These are phyloP conservation scores for Anacardium occidentale DNA, from an alignment of 345 rosid genomes.

Conservation along the genomic window DNA sequence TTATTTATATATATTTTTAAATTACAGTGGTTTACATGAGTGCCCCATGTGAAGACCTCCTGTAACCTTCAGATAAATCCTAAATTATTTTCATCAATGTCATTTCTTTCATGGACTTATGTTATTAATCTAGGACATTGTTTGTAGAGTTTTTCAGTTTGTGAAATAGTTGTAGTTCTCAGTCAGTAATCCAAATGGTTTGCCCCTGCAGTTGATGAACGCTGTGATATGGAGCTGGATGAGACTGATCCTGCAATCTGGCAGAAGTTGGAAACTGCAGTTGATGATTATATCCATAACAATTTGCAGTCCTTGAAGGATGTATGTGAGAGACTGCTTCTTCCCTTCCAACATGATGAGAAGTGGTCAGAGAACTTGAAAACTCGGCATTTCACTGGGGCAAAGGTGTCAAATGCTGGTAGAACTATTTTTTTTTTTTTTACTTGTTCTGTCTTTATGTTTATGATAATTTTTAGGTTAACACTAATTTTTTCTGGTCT, in stretches of 20 bases:
- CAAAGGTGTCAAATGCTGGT: constrained; percentile 49
- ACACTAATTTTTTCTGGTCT: constrained; percentile 30
- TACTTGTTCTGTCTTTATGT: constrained; percentile 1
- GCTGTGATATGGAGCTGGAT: constrained; percentile 96
- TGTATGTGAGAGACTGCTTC: constrained; percentile 66
- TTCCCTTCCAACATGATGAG: constrained; percentile 80
- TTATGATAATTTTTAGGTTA: constrained; percentile 18
- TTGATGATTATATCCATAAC: constrained; percentile 69
- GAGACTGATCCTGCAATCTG: constrained; percentile 98
- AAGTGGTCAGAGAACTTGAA: constrained; percentile 59
- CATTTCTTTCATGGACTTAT: constrained; percentile 4
- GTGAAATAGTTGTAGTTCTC: constrained; percentile 17
- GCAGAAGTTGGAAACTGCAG: constrained; percentile 84
- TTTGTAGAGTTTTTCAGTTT: background rate
- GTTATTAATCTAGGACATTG: constrained; percentile 2
- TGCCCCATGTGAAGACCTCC: background rate
- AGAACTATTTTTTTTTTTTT: constrained; percentile 4
- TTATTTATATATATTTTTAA: background rate
- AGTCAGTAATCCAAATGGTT: constrained; percentile 16
- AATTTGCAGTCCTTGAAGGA: constrained; percentile 70
- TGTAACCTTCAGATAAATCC: background rate
- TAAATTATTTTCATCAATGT: background rate
- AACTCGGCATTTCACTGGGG: constrained; percentile 37
- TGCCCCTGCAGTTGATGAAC: constrained; percentile 76
- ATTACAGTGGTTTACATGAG: background rate